Percentiles rank a stretch among this genome's conserved stretches.
phyloP scores from a whole-genome alignment of 2,329 filamentous ascomycete species.

The Botrytis medusae region DNA sequence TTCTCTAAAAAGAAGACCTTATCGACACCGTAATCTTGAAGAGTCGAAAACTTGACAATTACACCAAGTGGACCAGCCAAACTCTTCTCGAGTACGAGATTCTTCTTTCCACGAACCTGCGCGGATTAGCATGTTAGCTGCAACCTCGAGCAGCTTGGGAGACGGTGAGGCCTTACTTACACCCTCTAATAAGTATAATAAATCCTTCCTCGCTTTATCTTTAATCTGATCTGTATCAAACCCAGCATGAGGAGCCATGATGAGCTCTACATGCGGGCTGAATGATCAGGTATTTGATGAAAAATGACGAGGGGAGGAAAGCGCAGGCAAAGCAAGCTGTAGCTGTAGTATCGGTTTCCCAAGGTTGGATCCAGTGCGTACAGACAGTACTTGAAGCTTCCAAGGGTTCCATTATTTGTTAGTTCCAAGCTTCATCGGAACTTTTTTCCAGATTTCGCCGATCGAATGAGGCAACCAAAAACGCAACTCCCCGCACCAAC shows the following conservation, averaged over 20 bases:
- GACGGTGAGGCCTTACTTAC: conserved; percentile 61
- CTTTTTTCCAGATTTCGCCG: conserved; percentile 9
- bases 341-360: conserved; percentile 13
- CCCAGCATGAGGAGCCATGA: conserved; percentile 67
- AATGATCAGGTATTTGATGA: conserved; percentile 20
- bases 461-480: not conserved
- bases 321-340: conserved; percentile 1
- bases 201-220: conserved; percentile 81
- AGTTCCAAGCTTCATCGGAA: conserved; percentile 17
- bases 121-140: conserved; percentile 38
- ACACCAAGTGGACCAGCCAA: conserved; percentile 86
- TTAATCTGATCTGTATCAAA: conserved; percentile 76
- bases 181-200: conserved; percentile 88
- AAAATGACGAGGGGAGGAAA: conserved; percentile 9
- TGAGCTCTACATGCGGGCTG: conserved; percentile 51
- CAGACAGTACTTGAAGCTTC: not conserved
- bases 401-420: not conserved
- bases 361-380: conserved; percentile 29
- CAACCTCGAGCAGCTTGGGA: conserved; percentile 26
- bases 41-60: conserved; percentile 90
- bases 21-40: conserved; percentile 97
- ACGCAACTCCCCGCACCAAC: not conserved
- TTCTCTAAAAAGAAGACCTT: conserved; percentile 98
- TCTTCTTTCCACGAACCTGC: conserved; percentile 98
- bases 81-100: conserved; percentile 87